Conservation (phyloP, 1,284 basidiomycete genomes). For the Trichosporon sp. region DNA sequence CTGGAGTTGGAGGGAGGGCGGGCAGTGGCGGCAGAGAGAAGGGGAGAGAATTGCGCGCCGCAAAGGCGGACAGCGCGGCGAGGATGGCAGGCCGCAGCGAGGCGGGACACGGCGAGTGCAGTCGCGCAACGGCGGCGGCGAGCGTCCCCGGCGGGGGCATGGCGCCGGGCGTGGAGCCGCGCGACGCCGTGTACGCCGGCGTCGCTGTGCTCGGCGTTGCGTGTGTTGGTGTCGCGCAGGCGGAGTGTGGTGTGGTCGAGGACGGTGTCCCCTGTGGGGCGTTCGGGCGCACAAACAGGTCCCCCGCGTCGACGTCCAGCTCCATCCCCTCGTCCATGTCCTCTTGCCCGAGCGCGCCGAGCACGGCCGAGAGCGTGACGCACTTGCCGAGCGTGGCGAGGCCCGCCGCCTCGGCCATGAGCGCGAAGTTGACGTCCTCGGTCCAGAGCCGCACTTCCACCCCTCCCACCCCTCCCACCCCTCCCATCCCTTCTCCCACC, state of each 20-base stretch:
- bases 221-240: background rate
- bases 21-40: background rate
- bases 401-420: slow-evolving; percentile 9
- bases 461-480: background rate
- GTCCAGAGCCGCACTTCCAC: slow-evolving; percentile 9
- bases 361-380: background rate
- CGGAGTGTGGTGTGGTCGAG: background rate
- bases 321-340: background rate
- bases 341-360: background rate
- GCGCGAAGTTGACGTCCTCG: slow-evolving; percentile 8
- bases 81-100: background rate
- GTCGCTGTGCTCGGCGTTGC: background rate
- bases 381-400: background rate
- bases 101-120: background rate
- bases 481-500: too few relatives aligned
- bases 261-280: background rate
- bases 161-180: background rate
- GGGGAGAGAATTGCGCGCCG: background rate
- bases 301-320: background rate
- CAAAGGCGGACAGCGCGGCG: background rate
- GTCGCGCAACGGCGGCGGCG: background rate
- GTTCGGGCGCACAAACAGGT: background rate
- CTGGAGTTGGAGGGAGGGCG: background rate
- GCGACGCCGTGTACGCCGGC: background rate
- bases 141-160: background rate